phyloP scores from a whole-genome alignment of 768 basidiomycete genomes.

The Mycena sanguinolenta region DNA sequence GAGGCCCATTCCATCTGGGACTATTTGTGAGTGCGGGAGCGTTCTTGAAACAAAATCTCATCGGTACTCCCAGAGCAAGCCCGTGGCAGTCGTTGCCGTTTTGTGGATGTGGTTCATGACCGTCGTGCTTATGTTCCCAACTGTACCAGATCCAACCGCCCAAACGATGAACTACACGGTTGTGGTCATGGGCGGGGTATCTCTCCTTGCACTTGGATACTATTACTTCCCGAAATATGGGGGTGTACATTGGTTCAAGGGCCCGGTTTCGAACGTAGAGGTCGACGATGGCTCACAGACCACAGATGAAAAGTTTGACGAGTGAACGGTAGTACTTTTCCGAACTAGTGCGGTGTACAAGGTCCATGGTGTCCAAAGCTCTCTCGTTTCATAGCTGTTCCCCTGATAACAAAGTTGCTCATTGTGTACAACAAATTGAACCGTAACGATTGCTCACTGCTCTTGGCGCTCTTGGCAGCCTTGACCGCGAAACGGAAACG shows the following conservation, averaged over 20 bases:
- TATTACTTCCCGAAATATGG: constrained; percentile 66
- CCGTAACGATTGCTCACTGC: too few species aligned
- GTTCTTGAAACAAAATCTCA: too few species aligned
- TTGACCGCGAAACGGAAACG: too few species aligned
- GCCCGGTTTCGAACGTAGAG: constrained; percentile 39
- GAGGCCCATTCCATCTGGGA: constrained; percentile 4
- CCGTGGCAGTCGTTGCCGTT: constrained; percentile 60
- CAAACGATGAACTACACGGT: constrained; percentile 71
- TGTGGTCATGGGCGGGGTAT: constrained; percentile 65
- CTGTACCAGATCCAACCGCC: constrained; percentile 52
- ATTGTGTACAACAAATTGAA: too few species aligned
- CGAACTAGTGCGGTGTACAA: too few species aligned
- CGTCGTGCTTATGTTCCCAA: constrained; percentile 66
- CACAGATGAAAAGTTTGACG: too few species aligned
- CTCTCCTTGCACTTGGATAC: constrained; percentile 63
- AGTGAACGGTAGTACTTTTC: too few species aligned
- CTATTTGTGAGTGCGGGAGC: neutral
- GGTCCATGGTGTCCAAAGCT: too few species aligned
- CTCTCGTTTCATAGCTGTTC: too few species aligned
- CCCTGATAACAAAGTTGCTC: too few species aligned
- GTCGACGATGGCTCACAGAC: too few species aligned
- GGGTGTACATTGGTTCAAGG: constrained; percentile 45
- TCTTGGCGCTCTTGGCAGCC: too few species aligned
- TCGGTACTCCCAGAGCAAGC: constrained; percentile 52
- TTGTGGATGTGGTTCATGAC: constrained; percentile 68